phyloP scores from a whole-genome alignment of 495 filamentous ascomycete species.

The Acidomyces sp. region DNA sequence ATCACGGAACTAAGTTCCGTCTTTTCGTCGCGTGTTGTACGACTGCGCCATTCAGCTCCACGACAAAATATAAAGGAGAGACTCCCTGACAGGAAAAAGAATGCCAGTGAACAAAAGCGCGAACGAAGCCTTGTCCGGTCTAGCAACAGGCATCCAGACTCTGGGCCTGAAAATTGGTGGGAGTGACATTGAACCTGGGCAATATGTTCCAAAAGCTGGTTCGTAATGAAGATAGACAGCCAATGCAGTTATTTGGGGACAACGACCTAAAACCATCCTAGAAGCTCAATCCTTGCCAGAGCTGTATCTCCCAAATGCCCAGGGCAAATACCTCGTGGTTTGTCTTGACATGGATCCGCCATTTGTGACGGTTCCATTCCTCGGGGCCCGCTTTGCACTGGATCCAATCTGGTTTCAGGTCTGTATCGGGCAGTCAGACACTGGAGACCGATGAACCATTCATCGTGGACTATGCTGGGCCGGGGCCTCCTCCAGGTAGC shows the following conservation, averaged over 20 bases:
- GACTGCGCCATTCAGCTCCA: too few species aligned
- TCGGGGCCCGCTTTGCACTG: slow-evolving; percentile 37
- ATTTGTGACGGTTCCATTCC: background rate
- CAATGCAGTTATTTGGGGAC: background rate
- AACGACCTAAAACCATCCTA: background rate
- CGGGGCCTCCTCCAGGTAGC: slow-evolving; percentile 39
- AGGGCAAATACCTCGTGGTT: slow-evolving; percentile 3
- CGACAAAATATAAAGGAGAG: too few species aligned
- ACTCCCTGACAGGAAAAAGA: too few species aligned
- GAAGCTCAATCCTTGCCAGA: slow-evolving; percentile 5
- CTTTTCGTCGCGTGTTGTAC: too few species aligned
- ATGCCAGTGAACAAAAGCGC: background rate
- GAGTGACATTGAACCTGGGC: background rate
- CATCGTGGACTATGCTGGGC: slow-evolving; percentile 37
- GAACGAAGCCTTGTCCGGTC: background rate
- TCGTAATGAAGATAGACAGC: background rate
- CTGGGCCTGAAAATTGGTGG: slow-evolving; percentile 1
- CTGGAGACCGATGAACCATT: slow-evolving; percentile 22
- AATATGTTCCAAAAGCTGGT: slow-evolving; percentile 8
- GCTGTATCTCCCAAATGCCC: background rate
- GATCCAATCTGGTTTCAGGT: slow-evolving; percentile 36
- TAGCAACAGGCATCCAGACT: background rate
- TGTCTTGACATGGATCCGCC: slow-evolving; percentile 10
- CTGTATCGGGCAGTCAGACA: slow-evolving; percentile 10
- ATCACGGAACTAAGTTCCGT: too few species aligned